Percentiles rank a stretch among this genome's conserved stretches.
These are phyloP conservation scores for Eucalyptus tenuipes DNA, from an alignment of 345 rosid genomes.

Conservation along the genomic window DNA sequence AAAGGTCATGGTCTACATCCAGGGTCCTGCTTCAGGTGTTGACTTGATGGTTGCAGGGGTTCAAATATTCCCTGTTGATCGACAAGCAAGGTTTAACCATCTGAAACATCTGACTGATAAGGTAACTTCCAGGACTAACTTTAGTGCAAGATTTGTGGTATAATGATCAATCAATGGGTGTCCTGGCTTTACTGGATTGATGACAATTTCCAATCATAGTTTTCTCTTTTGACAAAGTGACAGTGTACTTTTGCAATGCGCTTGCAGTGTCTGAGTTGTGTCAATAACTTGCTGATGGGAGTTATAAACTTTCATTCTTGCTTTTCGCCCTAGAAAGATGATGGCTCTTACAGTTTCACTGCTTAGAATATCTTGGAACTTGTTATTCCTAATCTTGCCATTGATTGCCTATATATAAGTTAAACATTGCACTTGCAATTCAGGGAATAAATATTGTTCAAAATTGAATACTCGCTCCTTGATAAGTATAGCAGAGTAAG, in stretches of 20 bases:
- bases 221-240: neutral
- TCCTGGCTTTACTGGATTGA: neutral
- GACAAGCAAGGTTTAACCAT: conserved; percentile 44
- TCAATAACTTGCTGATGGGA: conserved; percentile 28
- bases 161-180: neutral
- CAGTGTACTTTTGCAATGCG: neutral
- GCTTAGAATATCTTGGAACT: neutral
- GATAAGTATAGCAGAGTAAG: neutral
- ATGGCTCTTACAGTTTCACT: neutral
- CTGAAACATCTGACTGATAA: conserved; percentile 54
- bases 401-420: neutral
- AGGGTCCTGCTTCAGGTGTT: conserved; percentile 89
- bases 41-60: conserved; percentile 82
- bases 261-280: neutral
- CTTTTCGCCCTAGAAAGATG: neutral
- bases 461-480: neutral
- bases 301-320: neutral
- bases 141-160: neutral
- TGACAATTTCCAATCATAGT: neutral
- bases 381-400: neutral
- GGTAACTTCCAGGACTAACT: conserved; percentile 35
- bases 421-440: neutral
- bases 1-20: conserved; percentile 73
- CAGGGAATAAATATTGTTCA: neutral
- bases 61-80: conserved; percentile 74